phyloP scores from a whole-genome alignment of 768 basidiomycete species.

The Termitomyces sp. region DNA sequence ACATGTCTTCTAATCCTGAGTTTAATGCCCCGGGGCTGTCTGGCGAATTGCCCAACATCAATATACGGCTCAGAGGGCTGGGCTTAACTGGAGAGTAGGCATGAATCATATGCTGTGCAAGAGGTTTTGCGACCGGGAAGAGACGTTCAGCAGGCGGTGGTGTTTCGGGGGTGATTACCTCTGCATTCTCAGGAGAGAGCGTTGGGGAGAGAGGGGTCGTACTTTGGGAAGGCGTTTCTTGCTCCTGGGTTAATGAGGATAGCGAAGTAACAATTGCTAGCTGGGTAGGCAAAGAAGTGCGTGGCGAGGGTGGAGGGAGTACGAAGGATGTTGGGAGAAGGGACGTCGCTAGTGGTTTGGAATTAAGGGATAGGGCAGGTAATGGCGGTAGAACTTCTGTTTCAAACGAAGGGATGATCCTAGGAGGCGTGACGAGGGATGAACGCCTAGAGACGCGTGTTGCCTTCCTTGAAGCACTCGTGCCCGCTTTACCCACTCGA shows the following conservation, averaged over 20 bases:
- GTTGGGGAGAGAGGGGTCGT: constrained; percentile 8
- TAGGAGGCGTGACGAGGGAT: constrained; percentile 32
- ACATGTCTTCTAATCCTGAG: constrained; percentile 15
- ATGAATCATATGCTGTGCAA: constrained; percentile 65
- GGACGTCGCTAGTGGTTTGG: constrained; percentile 39
- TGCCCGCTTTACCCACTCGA: constrained; percentile 41
- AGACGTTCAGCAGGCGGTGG: constrained; percentile 34
- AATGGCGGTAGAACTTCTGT: constrained; percentile 34
- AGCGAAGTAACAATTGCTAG: constrained; percentile 30
- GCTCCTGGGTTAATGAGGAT: constrained; percentile 14
- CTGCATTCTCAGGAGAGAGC: constrained; percentile 14
- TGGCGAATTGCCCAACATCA: constrained; percentile 65
- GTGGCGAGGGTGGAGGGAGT: constrained; percentile 74
- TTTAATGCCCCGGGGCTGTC: constrained; percentile 23
- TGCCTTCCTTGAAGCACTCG: constrained; percentile 34
- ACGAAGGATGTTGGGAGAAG: constrained; percentile 69
- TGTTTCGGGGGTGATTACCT: constrained; percentile 22
- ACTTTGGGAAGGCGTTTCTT: constrained; percentile 11
- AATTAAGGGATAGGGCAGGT: constrained; percentile 26
- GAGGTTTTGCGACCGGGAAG: constrained; percentile 70
- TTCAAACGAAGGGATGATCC: constrained; percentile 33
- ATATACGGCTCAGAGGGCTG: constrained; percentile 74
- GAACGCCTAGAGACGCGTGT: constrained; percentile 43
- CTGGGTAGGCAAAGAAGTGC: constrained; percentile 54
- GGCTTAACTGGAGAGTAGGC: constrained; percentile 81